A percentile compares a stretch with the other conserved stretches of the same genome.
Evolutionary conservation across 441 rosid genomes (phyloP).

Genomic region (Brassica hybrid): DNA sequence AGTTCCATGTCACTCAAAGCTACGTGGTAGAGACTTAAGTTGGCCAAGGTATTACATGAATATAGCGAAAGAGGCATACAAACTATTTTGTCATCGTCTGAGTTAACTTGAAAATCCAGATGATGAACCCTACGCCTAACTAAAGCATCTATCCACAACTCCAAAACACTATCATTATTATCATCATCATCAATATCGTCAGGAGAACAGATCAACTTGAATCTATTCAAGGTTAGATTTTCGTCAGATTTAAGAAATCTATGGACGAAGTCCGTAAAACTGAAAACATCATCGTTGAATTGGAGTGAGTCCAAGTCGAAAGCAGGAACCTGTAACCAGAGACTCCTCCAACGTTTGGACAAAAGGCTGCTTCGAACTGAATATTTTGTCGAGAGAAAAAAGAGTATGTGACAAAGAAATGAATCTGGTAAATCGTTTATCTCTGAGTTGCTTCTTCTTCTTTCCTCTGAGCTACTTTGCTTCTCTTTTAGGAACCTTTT

Average conservation of each 20-base stretch:
- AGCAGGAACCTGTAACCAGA: background rate
- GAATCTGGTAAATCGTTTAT: background rate
- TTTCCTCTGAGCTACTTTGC: background rate
- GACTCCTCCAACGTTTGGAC: slow-evolving; percentile 1
- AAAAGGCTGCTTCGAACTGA: background rate
- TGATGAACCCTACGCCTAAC: background rate
- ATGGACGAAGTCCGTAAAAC: background rate
- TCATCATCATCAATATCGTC: no score
- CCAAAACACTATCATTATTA: background rate
- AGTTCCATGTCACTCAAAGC: background rate
- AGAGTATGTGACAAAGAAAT: background rate
- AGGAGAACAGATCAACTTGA: background rate
- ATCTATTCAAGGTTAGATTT: background rate
- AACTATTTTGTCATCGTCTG: background rate
- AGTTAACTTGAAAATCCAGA: background rate
- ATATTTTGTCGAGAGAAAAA: background rate
- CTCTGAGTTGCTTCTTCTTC: background rate
- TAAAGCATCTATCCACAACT: background rate
- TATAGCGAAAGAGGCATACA: background rate
- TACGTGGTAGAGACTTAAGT: background rate
- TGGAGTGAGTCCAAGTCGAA: background rate
- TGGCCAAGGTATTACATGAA: background rate
- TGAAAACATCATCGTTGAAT: background rate
- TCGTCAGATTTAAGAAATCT: background rate
- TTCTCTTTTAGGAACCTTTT: background rate